Conservation (phyloP, 345 rosid genomes). For the Ceriops zippeliana region DNA sequence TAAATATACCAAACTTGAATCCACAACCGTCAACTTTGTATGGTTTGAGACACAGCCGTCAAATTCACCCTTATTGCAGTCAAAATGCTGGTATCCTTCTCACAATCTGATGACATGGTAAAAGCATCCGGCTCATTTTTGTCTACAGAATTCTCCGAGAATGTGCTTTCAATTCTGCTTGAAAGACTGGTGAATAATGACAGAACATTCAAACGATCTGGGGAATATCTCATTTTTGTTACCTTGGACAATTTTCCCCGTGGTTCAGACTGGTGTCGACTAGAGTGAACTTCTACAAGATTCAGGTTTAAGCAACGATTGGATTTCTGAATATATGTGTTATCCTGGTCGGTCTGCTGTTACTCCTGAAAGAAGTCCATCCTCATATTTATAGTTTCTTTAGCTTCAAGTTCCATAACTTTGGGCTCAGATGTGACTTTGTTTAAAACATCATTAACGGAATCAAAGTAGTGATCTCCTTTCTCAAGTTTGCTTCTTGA, state of each 20-base stretch:
- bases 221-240: conserved; percentile 40
- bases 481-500: conserved; percentile 61
- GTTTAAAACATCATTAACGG: conserved; percentile 56
- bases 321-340: conserved; percentile 30
- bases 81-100: conserved; percentile 7
- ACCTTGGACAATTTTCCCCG: conserved; percentile 42
- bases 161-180: conserved; percentile 23
- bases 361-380: conserved; percentile 26
- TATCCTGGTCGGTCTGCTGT: conserved; percentile 46
- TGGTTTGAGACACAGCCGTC: conserved; percentile 15
- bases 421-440: conserved; percentile 65
- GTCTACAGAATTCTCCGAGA: conserved; percentile 19
- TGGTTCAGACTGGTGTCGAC: conserved; percentile 53
- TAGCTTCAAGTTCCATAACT: conserved; percentile 54
- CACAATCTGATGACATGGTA: conserved; percentile 22
- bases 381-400: conserved; percentile 30
- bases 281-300: conserved; percentile 46
- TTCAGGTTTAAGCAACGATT: conserved; percentile 44
- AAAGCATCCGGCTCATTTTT: conserved; percentile 24
- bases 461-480: conserved; percentile 69
- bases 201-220: conserved; percentile 27
- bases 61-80: background rate
- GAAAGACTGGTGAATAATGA: conserved; percentile 26
- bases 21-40: conserved; percentile 47
- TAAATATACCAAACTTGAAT: conserved; percentile 46